These are phyloP conservation scores for Scheffersomyces cryptocercus DNA, from an alignment of 1,139 yeast genomes.

Conservation along the genomic window DNA sequence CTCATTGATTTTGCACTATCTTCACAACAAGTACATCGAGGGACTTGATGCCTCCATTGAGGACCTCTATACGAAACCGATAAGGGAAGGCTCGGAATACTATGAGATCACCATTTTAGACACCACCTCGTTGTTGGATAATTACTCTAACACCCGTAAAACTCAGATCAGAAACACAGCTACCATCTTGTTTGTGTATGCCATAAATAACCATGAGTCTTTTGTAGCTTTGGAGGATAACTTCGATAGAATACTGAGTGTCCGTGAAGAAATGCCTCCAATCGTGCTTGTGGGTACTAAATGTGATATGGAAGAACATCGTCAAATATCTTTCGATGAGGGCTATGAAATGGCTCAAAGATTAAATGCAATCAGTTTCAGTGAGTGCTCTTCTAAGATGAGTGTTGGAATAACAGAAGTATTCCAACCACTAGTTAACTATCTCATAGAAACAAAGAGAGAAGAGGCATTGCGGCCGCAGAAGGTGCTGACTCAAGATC, in stretches of 20 bases:
- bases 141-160: slow-evolving; percentile 26
- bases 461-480: neutral
- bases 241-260: slow-evolving; percentile 19
- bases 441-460: neutral
- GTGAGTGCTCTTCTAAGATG: slow-evolving; percentile 30
- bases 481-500: no score
- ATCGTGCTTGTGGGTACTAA: slow-evolving; percentile 36
- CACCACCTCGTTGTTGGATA: slow-evolving; percentile 22
- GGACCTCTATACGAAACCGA: slow-evolving; percentile 32
- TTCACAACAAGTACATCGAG: slow-evolving; percentile 23
- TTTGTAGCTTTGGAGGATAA: slow-evolving; percentile 31
- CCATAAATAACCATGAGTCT: slow-evolving; percentile 27
- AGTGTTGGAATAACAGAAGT: slow-evolving; percentile 26
- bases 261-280: slow-evolving; percentile 28
- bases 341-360: slow-evolving; percentile 28
- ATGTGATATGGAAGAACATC: slow-evolving; percentile 24
- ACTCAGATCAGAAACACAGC: slow-evolving; percentile 32
- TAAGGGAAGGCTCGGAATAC: slow-evolving; percentile 14
- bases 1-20: slow-evolving; percentile 25
- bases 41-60: slow-evolving; percentile 24
- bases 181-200: slow-evolving; percentile 32
- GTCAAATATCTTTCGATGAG: slow-evolving; percentile 31
- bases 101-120: slow-evolving; percentile 33
- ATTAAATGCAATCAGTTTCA: slow-evolving; percentile 29
- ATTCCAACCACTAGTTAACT: slow-evolving; percentile 26